Evolutionary conservation across 495 filamentous ascomycete species (phyloP), one percentile per base, ranked within the genome.

Genomic region (Aspergillus leporis): DNA sequence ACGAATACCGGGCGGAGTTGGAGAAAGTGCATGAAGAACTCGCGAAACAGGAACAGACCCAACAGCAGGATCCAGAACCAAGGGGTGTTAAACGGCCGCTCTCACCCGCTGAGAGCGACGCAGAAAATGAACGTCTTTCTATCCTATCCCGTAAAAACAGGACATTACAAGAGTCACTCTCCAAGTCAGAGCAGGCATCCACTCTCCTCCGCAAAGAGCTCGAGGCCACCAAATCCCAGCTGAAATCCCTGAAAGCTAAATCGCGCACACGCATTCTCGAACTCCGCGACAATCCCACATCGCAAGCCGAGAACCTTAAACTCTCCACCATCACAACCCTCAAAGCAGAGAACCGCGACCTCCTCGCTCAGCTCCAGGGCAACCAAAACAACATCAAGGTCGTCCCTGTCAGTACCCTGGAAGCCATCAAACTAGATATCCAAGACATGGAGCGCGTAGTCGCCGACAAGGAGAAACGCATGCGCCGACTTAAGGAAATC

Each of bases 221-320:
- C 47, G 76, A 86, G 8, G 92, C 92, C 18, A 72, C 83, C 16
- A 76, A 87, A 58, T 80, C 86, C 2, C 90, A 93, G 59, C 82
- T 96, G 49, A 76, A 81, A 40, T 82, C 86, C 1, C 87, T 94
- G 34, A 83, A 90, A 62, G 79, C 86, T 16, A 83, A 86, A 46
- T 88, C 88, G 34, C 87, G 89, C 54, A 96, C 88, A 5, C 92
- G 94, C 22, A 80, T 98, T 50, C 86, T 99, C 25, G 87, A 92
- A 56, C 79, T 99, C 22, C 87, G 91, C 59, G 85, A 87, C 40
- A 99, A 99, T 68, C 94, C 94, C 0, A 98, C 93, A 8, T 81
- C 91, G 0, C 83, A 92, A 59, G 84, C 82, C 57, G 90, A 94
- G 70, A 85, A 87, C 50, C 81, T 96, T 66, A 97, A 98, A 68